Evolutionary conservation across 805 yeast species (phyloP).

Genomic region (Metschnikowia lachancei): DNA sequence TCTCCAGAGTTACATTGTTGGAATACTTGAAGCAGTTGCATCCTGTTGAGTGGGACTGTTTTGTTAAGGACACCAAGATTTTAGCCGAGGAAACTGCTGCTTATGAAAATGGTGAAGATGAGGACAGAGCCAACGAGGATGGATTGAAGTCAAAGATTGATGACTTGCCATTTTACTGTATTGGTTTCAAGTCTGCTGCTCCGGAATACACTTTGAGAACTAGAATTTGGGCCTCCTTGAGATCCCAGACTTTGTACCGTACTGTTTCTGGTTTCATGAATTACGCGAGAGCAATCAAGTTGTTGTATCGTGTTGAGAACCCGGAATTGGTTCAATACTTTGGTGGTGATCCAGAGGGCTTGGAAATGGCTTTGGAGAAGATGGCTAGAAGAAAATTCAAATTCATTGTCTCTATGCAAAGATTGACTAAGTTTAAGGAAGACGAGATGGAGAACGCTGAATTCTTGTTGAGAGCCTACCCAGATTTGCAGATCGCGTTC

Average conservation of each 20-base stretch:
- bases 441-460: slow-evolving; percentile 62
- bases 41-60: slow-evolving; percentile 56
- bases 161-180: slow-evolving; percentile 46
- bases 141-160: slow-evolving; percentile 77
- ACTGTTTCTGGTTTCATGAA: slow-evolving; percentile 49
- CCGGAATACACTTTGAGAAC: slow-evolving; percentile 48
- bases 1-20: slow-evolving; percentile 52
- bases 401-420: slow-evolving; percentile 65
- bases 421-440: slow-evolving; percentile 49
- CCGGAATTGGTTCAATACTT: slow-evolving; percentile 85
- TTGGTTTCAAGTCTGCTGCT: slow-evolving; percentile 48
- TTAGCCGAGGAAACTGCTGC: slow-evolving; percentile 70
- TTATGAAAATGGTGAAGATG: slow-evolving; percentile 54
- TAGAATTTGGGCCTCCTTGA: slow-evolving; percentile 47
- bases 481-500: slow-evolving; percentile 63
- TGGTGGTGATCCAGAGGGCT: slow-evolving; percentile 97
- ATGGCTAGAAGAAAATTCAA: slow-evolving; percentile 64
- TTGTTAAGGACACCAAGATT: slow-evolving; percentile 54
- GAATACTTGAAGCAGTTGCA: slow-evolving; percentile 56
- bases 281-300: slow-evolving; percentile 46
- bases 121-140: slow-evolving; percentile 49
- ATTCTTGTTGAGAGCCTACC: slow-evolving; percentile 59
- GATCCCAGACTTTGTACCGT: slow-evolving; percentile 47
- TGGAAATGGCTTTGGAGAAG: slow-evolving; percentile 86
- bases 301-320: slow-evolving; percentile 48